Conservation (phyloP, 1,284 basidiomycete genomes). For the Mycena sp. region DNA sequence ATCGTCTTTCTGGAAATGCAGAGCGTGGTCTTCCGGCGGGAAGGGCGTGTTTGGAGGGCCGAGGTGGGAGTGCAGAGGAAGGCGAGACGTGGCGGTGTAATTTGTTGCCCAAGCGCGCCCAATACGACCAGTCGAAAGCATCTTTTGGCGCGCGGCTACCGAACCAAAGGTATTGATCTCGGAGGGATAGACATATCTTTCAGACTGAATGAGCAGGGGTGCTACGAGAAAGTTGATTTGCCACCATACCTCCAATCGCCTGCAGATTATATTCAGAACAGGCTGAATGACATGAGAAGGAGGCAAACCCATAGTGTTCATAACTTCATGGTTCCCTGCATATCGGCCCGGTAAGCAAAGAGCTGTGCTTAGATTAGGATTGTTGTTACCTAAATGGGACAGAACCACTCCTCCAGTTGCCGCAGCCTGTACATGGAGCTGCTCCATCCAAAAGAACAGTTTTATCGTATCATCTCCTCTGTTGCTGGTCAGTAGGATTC, state of each 20-base stretch:
- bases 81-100: constrained; percentile 84
- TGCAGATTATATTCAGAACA: constrained; percentile 38
- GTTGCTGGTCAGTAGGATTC: constrained; percentile 16
- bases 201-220: not conserved
- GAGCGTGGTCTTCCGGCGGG: constrained; percentile 43
- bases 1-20: constrained; percentile 42
- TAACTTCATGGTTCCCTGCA: constrained; percentile 85
- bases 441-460: constrained; percentile 85
- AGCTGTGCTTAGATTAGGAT: not conserved
- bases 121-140: constrained; percentile 80
- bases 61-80: constrained; percentile 78
- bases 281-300: constrained; percentile 1
- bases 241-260: constrained; percentile 83
- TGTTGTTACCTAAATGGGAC: constrained; percentile 63
- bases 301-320: constrained; percentile 83
- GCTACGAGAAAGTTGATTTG: not conserved
- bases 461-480: constrained; percentile 90
- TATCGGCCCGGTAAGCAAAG: not conserved
- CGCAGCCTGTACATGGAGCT: constrained; percentile 79
- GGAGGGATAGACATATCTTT: constrained; percentile 82
- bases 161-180: constrained; percentile 86
- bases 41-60: constrained; percentile 79
- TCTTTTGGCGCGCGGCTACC: constrained; percentile 72
- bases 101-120: constrained; percentile 88
- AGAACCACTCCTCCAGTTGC: constrained; percentile 77